A percentile compares a stretch with the other conserved stretches of the same genome.
Evolutionary conservation across 2,329 filamentous ascomycete genomes (phyloP).

Genomic region (Coniella vitis): DNA sequence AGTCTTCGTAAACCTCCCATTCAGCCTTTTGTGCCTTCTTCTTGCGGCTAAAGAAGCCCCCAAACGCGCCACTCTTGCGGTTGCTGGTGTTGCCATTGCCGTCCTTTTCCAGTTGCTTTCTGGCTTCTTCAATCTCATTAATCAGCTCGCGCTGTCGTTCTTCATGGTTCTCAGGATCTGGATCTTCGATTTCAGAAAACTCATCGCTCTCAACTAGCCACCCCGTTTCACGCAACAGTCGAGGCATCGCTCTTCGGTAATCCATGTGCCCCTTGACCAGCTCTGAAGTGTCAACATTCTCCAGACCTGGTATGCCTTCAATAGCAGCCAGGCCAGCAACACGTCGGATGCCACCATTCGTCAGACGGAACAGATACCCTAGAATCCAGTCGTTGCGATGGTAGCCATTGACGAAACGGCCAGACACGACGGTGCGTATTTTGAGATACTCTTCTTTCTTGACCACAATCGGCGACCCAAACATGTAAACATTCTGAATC

Average conservation of each 20-base stretch:
- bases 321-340: constrained; percentile 78
- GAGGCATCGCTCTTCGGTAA: constrained; percentile 88
- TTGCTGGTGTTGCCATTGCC: constrained; percentile 39
- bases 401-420: constrained; percentile 93
- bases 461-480: constrained; percentile 85
- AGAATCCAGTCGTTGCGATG: constrained; percentile 96
- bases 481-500: constrained; percentile 91
- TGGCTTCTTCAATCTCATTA: constrained; percentile 91
- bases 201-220: constrained; percentile 91
- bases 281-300: constrained; percentile 84
- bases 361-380: constrained; percentile 90
- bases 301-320: constrained; percentile 68
- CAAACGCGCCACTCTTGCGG: constrained; percentile 44
- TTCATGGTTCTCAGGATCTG: constrained; percentile 87
- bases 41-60: constrained; percentile 71
- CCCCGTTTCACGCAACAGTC: constrained; percentile 76
- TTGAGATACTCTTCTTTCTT: constrained; percentile 85
- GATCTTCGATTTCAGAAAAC: constrained; percentile 94
- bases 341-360: constrained; percentile 81
- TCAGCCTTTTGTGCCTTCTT: constrained; percentile 66
- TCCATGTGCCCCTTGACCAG: constrained; percentile 91
- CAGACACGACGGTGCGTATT: constrained; percentile 75
- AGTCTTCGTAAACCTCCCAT: constrained; percentile 16
- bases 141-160: constrained; percentile 87
- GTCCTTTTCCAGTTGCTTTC: constrained; percentile 77